phyloP scores from a whole-genome alignment of 768 basidiomycete species.

The Hemileccinum rubropunctum region DNA sequence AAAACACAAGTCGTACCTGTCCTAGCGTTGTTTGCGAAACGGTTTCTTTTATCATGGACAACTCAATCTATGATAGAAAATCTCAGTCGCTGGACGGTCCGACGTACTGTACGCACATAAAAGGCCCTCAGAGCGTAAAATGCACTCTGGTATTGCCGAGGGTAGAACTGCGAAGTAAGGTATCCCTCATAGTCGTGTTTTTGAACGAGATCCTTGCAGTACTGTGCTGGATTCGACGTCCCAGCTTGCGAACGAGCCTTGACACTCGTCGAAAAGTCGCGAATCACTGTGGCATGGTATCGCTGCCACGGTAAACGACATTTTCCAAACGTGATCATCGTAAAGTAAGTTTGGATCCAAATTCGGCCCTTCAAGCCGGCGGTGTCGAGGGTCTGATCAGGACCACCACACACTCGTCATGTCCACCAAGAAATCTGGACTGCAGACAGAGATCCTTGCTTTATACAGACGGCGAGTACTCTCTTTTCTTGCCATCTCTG shows the following conservation, averaged over 20 bases:
- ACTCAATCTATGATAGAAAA: constrained; percentile 54
- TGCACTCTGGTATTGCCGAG: constrained; percentile 57
- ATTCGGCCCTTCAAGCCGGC: constrained; percentile 15
- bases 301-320: constrained; percentile 14
- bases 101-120: constrained; percentile 52
- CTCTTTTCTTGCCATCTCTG: background rate
- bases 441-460: constrained; percentile 51
- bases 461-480: constrained; percentile 53
- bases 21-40: constrained; percentile 74
- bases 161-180: constrained; percentile 68
- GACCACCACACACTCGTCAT: constrained; percentile 18
- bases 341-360: background rate
- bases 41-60: constrained; percentile 72
- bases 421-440: constrained; percentile 45
- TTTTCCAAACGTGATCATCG: constrained; percentile 19
- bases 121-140: constrained; percentile 84
- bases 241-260: constrained; percentile 14
- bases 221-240: constrained; percentile 45
- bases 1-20: constrained; percentile 85
- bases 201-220: constrained; percentile 70
- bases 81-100: constrained; percentile 5
- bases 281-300: background rate
- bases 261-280: constrained; percentile 12
- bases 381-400: constrained; percentile 18
- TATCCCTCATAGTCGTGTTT: constrained; percentile 84